Evolutionary conservation across 495 filamentous ascomycete genomes (phyloP), one percentile per base, ranked within the genome.

Genomic region (Xylaria grammica): DNA sequence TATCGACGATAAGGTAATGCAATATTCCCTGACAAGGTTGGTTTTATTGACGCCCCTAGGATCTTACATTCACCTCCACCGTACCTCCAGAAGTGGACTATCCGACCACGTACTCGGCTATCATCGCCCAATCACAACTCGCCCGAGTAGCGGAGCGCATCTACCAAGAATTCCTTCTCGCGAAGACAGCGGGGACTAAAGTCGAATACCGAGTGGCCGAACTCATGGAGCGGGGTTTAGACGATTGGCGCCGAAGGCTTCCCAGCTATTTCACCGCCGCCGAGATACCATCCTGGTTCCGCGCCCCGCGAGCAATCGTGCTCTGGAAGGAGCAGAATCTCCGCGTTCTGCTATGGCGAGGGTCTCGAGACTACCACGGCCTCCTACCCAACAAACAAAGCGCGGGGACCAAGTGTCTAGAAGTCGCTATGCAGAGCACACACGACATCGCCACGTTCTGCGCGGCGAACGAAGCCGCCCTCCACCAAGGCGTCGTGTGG

Each of bases 241-340:
- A 22, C 9, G 50, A 34, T 10, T 32, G 30, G 30, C 49, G 27
- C 27, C 49, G 27, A 10, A 40, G n/a, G 10, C 38, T 20, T 22
- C 72, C 72, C 1, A 26, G 38, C 4, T 68, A 69, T 60, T 74
- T 74, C 30, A 63, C 51, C 2, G 30, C 67, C 2, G 27, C 36
- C 2, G 54, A 64, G 0, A 51, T 62, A 0, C 73, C 73, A 4
- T 17, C 19, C 20, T 76, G 71, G 72, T 75, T 75, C 54, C 59
- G 29, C 1, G 68, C 53, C 20, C 75, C 74, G 2, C 38, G 65
- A n/a, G 55, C 69, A 9, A 55, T 77, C 1, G 60, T 77, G 3
- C 27, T 65, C 5, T 74, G 72, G 62, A 73, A 72, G 38, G 75
- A 67, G n/a, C 63, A 72, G 46, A 76, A 77, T 52, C 36, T 77